Evolutionary conservation across 345 rosid genomes (phyloP).

Genomic region (Eucalyptus caleyi): DNA sequence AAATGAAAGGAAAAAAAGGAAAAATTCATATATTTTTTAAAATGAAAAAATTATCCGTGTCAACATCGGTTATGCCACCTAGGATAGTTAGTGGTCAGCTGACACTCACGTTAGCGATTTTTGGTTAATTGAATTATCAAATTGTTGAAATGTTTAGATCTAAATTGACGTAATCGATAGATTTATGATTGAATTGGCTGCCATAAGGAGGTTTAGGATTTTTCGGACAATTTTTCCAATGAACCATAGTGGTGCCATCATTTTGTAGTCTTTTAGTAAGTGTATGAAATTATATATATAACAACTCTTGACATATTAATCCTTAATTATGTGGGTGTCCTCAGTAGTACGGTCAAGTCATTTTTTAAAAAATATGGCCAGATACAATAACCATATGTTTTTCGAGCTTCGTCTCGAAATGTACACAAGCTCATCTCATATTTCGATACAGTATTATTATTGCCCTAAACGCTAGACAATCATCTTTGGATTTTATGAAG

Average conservation of each 20-base stretch:
- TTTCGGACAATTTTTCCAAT: neutral
- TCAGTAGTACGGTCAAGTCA: neutral
- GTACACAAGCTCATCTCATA: neutral
- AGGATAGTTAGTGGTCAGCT: accelerated
- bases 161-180: neutral
- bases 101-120: neutral
- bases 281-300: neutral
- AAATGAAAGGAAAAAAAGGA: neutral
- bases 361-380: neutral
- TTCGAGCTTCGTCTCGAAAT: neutral
- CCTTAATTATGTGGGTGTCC: neutral
- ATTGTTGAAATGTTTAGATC: neutral
- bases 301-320: neutral
- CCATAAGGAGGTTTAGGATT: accelerated
- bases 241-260: neutral
- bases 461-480: neutral
- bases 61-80: accelerated
- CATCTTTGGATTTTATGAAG: neutral
- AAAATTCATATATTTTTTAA: too few species aligned
- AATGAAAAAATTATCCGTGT: neutral
- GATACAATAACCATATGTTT: neutral
- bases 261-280: neutral
- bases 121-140: neutral
- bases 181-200: neutral
- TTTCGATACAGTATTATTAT: neutral